Evolutionary conservation across 352 stramenopile species (phyloP), one percentile per base, ranked within the genome.

Genomic region (Phytophthora multivora): DNA sequence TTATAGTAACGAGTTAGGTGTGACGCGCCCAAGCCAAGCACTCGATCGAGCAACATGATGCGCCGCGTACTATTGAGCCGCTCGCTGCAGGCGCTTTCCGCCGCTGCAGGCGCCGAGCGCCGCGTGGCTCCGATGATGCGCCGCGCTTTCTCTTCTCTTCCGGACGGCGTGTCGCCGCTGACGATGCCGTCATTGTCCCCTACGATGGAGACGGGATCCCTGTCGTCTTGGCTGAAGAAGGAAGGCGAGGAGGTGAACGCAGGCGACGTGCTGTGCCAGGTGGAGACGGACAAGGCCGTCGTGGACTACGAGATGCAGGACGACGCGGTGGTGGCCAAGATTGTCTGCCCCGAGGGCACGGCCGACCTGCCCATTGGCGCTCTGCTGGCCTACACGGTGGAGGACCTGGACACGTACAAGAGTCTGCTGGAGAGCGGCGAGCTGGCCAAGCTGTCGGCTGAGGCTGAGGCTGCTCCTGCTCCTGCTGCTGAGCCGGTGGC

Each of bases 221-320:
- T 99, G 59, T 91, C 95, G 7, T 69, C 85, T 52, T 99, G 97
- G 96, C 94, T 98, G 53, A 92, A 90, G 69, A 84, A 89, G 30
- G 91, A 98, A 59, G 97, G 96, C 49, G 89, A 98, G 12, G 65
- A 85, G 42, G 90, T 99, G 56, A 60, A 66, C 19, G 83, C 96
- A 0, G 96, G 97, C 33, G 92, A 98, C 71, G 88, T 98, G 19
- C 73, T 99, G 23, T 98, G 92, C 72, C 88, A 98, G 55, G 94
- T 99, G 55, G 97, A 99, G 77, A 99, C 97, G 12, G 97, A 99
- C 84, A 99, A 99, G 80, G 97, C 97, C 28, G 97, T 97, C 18
- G 97, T 99, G 39, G 97, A 99, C 78, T 99, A 98, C 73, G 97
- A 99, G 80, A 93, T 97, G 45, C 91, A 98, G 79, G 97, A 99